Conservation (phyloP, 352 stramenopile genomes). For the Phytophthora tubulina region DNA sequence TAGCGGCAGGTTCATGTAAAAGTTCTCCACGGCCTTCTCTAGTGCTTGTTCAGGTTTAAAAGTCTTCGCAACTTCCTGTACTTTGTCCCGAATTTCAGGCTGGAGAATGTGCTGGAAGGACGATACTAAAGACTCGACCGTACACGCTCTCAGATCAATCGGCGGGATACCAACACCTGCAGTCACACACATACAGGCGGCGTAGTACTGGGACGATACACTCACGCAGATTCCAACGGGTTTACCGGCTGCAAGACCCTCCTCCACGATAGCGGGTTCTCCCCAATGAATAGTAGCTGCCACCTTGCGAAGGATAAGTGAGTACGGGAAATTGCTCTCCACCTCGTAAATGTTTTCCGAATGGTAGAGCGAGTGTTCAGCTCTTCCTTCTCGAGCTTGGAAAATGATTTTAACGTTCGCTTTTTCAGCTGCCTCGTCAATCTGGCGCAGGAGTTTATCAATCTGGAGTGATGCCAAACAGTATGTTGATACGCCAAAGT, state of each 20-base stretch:
- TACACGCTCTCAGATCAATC: constrained; percentile 72
- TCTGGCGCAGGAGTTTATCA: constrained; percentile 40
- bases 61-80: constrained; percentile 47
- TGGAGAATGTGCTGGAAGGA: constrained; percentile 71
- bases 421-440: constrained; percentile 47
- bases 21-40: constrained; percentile 67
- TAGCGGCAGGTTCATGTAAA: constrained; percentile 58
- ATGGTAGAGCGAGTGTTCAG: constrained; percentile 24
- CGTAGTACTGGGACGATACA: constrained; percentile 91
- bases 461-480: constrained; percentile 40
- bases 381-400: constrained; percentile 46
- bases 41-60: constrained; percentile 77
- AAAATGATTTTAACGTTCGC: constrained; percentile 64
- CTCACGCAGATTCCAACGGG: constrained; percentile 91
- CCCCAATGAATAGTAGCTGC: constrained; percentile 81
- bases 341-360: constrained; percentile 51
- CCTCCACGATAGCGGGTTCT: constrained; percentile 81
- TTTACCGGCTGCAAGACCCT: constrained; percentile 81
- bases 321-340: constrained; percentile 58
- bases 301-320: constrained; percentile 86
- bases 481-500: constrained; percentile 51
- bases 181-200: constrained; percentile 75
- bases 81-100: constrained; percentile 48
- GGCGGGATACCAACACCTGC: constrained; percentile 79
- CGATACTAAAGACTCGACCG: constrained; percentile 58